These are phyloP conservation scores for Euphorbia peplus DNA, from an alignment of 345 rosid genomes.

Conservation along the genomic window DNA sequence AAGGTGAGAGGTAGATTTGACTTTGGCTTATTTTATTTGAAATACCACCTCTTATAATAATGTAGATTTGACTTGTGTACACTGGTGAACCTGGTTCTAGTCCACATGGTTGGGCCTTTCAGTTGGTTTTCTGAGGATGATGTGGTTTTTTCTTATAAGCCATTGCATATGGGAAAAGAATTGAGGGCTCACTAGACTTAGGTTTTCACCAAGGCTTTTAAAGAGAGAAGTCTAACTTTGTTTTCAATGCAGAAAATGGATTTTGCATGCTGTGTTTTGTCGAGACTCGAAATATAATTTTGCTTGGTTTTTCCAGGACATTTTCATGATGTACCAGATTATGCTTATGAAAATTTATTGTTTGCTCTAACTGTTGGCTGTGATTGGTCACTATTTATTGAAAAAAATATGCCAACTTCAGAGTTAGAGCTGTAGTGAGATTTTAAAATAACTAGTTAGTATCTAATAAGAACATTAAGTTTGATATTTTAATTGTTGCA, in stretches of 20 bases:
- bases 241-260: not conserved
- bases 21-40: not conserved
- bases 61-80: not conserved
- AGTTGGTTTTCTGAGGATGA: not conserved
- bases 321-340: not conserved
- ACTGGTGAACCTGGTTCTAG: not conserved
- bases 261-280: not conserved
- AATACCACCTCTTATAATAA: not conserved
- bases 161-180: not conserved
- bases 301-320: not conserved
- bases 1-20: conserved; percentile 43
- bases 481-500: too few relatives aligned
- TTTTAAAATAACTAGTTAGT: too few relatives aligned
- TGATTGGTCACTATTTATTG: too few relatives aligned
- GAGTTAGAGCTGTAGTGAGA: too few relatives aligned
- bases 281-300: not conserved
- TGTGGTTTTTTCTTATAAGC: not conserved
- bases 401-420: too few relatives aligned
- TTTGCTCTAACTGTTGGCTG: not conserved
- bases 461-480: too few relatives aligned
- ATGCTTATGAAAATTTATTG: not conserved
- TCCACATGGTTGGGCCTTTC: not conserved
- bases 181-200: not conserved
- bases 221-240: not conserved
- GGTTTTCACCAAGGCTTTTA: not conserved